These are phyloP conservation scores for Chloris gayana DNA, from an alignment of 176 grass and related monocot genomes.

Conservation along the genomic window DNA sequence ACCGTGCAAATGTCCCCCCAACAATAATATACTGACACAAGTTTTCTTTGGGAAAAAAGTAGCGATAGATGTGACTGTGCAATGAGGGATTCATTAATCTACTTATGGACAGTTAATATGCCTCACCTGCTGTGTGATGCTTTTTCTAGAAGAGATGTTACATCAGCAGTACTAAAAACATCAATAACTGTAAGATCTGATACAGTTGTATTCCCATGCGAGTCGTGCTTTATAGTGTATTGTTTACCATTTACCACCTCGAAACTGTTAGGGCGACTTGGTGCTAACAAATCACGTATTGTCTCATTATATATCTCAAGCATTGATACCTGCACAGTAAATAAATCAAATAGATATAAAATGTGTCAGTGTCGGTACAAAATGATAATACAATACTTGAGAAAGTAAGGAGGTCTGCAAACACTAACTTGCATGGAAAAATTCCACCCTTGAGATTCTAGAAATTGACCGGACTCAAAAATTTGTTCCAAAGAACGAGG, in stretches of 20 bases:
- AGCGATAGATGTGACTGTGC: background rate
- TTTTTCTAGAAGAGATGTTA: slow-evolving; percentile 64
- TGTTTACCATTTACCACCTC: slow-evolving; percentile 56
- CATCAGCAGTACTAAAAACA: slow-evolving; percentile 68
- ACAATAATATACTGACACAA: background rate
- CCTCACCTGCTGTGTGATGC: slow-evolving; percentile 82
- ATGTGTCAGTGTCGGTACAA: background rate
- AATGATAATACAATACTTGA: background rate
- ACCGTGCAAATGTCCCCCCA: background rate
- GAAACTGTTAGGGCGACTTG: slow-evolving; percentile 37
- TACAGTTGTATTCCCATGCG: slow-evolving; percentile 72
- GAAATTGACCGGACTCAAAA: slow-evolving; percentile 65
- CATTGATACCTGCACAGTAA: slow-evolving; percentile 70
- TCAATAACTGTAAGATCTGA: slow-evolving; percentile 74
- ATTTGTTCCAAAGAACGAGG: slow-evolving; percentile 95
- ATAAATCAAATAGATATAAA: background rate
- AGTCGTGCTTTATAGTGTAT: slow-evolving; percentile 84
- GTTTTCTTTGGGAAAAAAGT: background rate
- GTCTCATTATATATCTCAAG: slow-evolving; percentile 98
- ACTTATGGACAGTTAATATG: background rate
- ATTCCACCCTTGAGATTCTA: slow-evolving; percentile 89
- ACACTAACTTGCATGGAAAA: slow-evolving; percentile 75
- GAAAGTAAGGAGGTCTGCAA: background rate
- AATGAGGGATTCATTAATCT: background rate
- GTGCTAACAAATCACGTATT: slow-evolving; percentile 79